phyloP scores from a whole-genome alignment of 345 rosid species.

The Sapria himalayana region DNA sequence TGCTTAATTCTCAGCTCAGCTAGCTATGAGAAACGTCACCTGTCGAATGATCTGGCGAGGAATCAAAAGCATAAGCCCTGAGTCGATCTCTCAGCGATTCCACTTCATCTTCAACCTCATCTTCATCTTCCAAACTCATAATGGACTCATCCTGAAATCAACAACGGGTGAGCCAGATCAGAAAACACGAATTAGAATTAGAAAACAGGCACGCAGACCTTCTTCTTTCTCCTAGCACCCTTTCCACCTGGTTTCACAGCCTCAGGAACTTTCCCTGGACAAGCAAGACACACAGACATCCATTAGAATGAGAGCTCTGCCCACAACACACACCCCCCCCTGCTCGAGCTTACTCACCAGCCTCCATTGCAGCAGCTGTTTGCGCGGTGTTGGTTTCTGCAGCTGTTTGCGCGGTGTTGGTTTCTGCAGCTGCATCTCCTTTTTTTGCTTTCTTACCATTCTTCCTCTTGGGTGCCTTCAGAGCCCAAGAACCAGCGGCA shows the following conservation, averaged over 20 bases:
- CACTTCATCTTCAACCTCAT: slow-evolving; percentile 31
- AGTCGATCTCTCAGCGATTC: slow-evolving; percentile 46
- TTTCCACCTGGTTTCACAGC: slow-evolving; percentile 42
- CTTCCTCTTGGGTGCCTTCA: no score
- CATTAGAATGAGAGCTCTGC: no score
- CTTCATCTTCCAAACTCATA: slow-evolving; percentile 28
- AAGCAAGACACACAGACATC: no score
- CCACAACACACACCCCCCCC: no score
- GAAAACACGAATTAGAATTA: no score
- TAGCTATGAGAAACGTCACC: no score
- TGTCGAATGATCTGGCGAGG: slow-evolving; percentile 43
- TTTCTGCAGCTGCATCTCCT: slow-evolving; percentile 14
- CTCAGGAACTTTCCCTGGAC: slow-evolving; percentile 29
- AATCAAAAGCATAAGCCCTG: slow-evolving; percentile 39
- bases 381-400: slow-evolving; percentile 5
- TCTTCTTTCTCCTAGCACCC: slow-evolving; percentile 33
- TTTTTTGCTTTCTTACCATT: slow-evolving; percentile 21
- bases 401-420: no score
- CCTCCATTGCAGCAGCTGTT: slow-evolving; percentile 22
- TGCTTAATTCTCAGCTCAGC: no score
- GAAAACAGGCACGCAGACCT: no score
- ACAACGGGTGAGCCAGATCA: no score
- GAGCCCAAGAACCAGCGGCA: slow-evolving; percentile 19
- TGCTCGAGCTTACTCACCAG: no score
- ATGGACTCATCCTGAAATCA: no score